A percentile compares a stretch with the other conserved stretches of the same genome.
Conservation (phyloP, 768 basidiomycete genomes). For the Lactifluus pinguis region DNA sequence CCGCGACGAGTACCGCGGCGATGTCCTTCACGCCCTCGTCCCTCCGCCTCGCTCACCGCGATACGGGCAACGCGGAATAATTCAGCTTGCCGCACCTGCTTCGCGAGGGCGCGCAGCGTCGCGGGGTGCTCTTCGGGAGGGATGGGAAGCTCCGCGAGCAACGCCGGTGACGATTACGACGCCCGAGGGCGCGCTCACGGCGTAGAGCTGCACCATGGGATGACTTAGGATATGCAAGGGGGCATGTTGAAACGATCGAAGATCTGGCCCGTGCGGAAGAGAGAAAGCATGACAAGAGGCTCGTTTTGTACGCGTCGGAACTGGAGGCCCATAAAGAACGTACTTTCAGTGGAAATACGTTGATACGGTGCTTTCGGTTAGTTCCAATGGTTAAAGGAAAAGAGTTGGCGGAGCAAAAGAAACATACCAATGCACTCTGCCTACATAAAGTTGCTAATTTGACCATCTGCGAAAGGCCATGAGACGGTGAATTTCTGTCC, state of each 20-base stretch:
- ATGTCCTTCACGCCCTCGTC: constrained; percentile 86
- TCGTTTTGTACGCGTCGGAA: constrained; percentile 81
- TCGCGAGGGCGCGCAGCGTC: constrained; percentile 56
- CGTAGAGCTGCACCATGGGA: constrained; percentile 76
- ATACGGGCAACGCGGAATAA: constrained; percentile 65
- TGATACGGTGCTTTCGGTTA: too few species aligned
- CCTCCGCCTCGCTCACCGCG: constrained; percentile 40
- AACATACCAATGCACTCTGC: constrained; percentile 77
- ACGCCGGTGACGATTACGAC: constrained; percentile 64
- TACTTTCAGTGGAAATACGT: constrained; percentile 57
- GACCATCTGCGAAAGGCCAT: constrained; percentile 75
- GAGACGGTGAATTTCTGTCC: constrained; percentile 70
- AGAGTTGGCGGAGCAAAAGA: too few species aligned
- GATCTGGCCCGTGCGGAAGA: constrained; percentile 63
- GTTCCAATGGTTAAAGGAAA: background rate
- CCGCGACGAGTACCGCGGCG: constrained; percentile 81
- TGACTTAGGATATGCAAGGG: constrained; percentile 72
- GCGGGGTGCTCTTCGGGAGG: constrained; percentile 24
- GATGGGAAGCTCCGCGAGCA: constrained; percentile 44
- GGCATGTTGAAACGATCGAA: constrained; percentile 91
- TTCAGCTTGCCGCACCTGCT: constrained; percentile 53
- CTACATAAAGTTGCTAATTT: constrained; percentile 70
- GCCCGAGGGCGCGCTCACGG: constrained; percentile 60
- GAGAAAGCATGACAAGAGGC: constrained; percentile 71
- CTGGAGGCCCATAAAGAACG: constrained; percentile 65